Percentiles rank a stretch among this genome's conserved stretches.
Evolutionary conservation across 306 rosid species (phyloP).

Genomic region (Luffa aegyptiaca): DNA sequence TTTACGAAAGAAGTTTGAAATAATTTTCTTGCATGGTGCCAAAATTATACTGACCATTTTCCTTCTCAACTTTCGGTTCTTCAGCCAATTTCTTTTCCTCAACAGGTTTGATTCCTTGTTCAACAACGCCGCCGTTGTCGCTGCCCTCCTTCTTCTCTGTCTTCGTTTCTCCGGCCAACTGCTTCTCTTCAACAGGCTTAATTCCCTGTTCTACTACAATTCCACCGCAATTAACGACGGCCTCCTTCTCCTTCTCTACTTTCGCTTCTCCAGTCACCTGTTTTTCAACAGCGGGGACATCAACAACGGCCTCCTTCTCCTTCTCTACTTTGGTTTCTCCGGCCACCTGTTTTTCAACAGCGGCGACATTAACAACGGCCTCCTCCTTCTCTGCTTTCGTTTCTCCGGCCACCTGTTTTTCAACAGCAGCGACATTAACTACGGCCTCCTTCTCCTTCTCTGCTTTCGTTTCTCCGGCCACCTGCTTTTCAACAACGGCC

Average conservation of each 20-base stretch:
- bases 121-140: not conserved
- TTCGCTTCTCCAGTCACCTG: not conserved
- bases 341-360: constrained; percentile 1
- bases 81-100: not conserved
- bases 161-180: not conserved
- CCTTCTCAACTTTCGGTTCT: not conserved
- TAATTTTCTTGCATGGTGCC: not conserved
- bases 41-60: not conserved
- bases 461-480: not conserved
- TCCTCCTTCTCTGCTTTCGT: not conserved
- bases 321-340: not conserved
- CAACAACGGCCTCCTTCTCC: not conserved
- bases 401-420: too few species aligned
- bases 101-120: not conserved
- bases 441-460: not conserved
- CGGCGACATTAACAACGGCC: not conserved
- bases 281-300: not conserved
- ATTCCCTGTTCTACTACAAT: not conserved
- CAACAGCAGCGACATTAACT: too few species aligned
- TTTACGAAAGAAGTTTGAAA: not conserved
- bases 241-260: not conserved
- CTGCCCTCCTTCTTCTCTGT: not conserved
- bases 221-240: not conserved
- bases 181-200: not conserved
- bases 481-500: too few species aligned